Evolutionary conservation across 164 flowering plant genomes (phyloP).

Genomic region (Paratinospora sagittata): DNA sequence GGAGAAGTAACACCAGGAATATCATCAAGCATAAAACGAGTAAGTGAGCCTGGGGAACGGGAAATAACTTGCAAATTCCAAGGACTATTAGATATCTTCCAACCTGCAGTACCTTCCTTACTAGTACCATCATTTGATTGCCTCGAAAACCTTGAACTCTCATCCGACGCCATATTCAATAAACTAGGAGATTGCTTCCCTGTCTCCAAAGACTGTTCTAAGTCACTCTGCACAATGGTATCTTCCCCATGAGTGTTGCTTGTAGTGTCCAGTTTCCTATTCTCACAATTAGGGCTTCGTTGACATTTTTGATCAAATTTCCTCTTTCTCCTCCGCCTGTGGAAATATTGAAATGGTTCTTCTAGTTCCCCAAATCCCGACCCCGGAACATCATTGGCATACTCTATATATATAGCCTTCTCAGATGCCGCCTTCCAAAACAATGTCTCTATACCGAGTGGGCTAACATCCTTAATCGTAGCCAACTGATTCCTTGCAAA

Average conservation of each 20-base stretch:
- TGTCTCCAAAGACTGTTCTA: slow-evolving; percentile 7
- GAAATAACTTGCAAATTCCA: slow-evolving; percentile 98
- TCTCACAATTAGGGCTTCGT: slow-evolving; percentile 23
- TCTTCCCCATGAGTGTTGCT: slow-evolving; percentile 11
- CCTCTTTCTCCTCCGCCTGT: slow-evolving; percentile 43
- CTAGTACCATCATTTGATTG: slow-evolving; percentile 24
- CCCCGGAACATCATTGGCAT: slow-evolving; percentile 98
- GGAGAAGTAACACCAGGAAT: slow-evolving; percentile 99
- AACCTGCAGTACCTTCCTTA: slow-evolving; percentile 82
- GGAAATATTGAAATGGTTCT: slow-evolving; percentile 42
- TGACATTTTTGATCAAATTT: slow-evolving; percentile 23
- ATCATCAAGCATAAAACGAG: slow-evolving; percentile 97
- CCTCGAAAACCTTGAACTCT: slow-evolving; percentile 18
- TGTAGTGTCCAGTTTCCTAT: slow-evolving; percentile 17
- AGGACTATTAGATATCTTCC: slow-evolving; percentile 95
- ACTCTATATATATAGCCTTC: slow-evolving; percentile 84
- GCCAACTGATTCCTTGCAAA: slow-evolving; percentile 63
- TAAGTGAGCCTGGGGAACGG: slow-evolving; percentile 88
- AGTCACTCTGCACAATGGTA: slow-evolving; percentile 14
- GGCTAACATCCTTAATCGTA: slow-evolving; percentile 56
- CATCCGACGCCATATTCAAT: slow-evolving; percentile 21
- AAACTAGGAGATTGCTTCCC: not conserved
- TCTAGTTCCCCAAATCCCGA: slow-evolving; percentile 86
- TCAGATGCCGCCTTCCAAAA: slow-evolving; percentile 88
- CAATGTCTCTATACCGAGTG: slow-evolving; percentile 60